phyloP scores from a whole-genome alignment of 1,139 yeast species.

The Magnusiomyces suaveolens region DNA sequence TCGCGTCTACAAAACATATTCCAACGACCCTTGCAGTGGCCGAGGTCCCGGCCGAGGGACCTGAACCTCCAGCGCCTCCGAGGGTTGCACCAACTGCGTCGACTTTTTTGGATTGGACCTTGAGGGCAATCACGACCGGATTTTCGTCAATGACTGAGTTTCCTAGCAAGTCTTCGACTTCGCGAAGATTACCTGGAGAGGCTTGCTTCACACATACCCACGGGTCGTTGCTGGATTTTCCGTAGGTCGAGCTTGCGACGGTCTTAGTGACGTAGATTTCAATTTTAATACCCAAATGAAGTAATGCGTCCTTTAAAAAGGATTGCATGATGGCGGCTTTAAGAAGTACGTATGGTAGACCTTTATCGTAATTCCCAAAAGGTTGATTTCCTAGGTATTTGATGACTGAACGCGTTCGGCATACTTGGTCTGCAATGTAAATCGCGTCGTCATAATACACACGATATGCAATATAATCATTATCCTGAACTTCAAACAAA shows the following conservation, averaged over 20 bases:
- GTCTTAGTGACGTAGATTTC: constrained; percentile 50
- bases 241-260: constrained; percentile 22
- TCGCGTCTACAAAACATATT: constrained; percentile 69
- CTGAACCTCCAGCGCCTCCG: not conserved
- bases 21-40: constrained; percentile 55
- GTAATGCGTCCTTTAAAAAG: constrained; percentile 54
- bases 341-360: constrained; percentile 61
- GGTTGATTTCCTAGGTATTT: constrained; percentile 41
- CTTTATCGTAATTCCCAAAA: constrained; percentile 23
- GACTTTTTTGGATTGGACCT: constrained; percentile 34
- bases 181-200: constrained; percentile 85
- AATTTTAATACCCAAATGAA: constrained; percentile 64
- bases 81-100: constrained; percentile 17
- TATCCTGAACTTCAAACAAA: constrained; percentile 67
- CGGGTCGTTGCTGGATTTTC: not conserved
- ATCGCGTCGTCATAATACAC: constrained; percentile 69
- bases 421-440: constrained; percentile 70
- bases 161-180: constrained; percentile 65
- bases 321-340: constrained; percentile 56
- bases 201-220: constrained; percentile 59
- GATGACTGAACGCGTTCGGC: constrained; percentile 71
- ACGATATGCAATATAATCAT: constrained; percentile 40
- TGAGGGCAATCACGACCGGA: constrained; percentile 70
- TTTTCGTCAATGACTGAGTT: constrained; percentile 38
- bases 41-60: not conserved